Evolutionary conservation across 352 stramenopile species (phyloP).

Genomic region (Saprolegnia parasitica): DNA sequence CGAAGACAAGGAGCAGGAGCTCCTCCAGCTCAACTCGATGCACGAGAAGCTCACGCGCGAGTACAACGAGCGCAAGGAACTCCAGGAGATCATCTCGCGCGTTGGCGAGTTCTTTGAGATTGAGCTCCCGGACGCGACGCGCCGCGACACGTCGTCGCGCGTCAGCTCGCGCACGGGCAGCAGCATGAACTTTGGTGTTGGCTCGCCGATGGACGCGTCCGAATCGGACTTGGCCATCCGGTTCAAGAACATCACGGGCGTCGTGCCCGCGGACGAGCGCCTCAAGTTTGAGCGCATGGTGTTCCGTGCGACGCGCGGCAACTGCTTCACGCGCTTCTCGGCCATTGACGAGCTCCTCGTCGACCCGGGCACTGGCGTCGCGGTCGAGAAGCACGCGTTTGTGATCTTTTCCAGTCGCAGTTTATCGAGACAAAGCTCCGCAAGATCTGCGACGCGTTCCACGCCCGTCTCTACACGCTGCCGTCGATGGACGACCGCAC

Average conservation of each 20-base stretch:
- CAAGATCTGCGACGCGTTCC: constrained; percentile 98
- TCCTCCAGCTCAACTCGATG: constrained; percentile 97
- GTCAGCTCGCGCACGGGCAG: constrained; percentile 49
- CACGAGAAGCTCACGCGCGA: constrained; percentile 96
- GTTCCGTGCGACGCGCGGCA: constrained; percentile 97
- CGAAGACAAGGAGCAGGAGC: constrained; percentile 94
- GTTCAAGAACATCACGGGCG: constrained; percentile 93
- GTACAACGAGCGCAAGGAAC: constrained; percentile 94
- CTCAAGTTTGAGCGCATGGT: constrained; percentile 98
- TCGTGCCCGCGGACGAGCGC: constrained; percentile 91
- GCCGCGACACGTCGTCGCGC: constrained; percentile 40
- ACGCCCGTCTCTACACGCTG: constrained; percentile 93
- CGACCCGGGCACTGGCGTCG: constrained; percentile 83
- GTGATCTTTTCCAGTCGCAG: constrained; percentile 97
- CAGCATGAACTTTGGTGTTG: constrained; percentile 15
- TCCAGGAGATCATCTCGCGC: constrained; percentile 76
- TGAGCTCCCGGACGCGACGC: constrained; percentile 53
- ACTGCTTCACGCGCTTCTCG: constrained; percentile 97
- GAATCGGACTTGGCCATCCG: constrained; percentile 33
- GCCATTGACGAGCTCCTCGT: constrained; percentile 89
- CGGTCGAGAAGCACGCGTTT: constrained; percentile 84
- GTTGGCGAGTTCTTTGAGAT: constrained; percentile 85
- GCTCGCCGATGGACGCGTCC: not conserved
- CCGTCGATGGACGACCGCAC: constrained; percentile 92
- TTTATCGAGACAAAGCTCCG: constrained; percentile 97